Percentiles rank a stretch among this genome's conserved stretches.
These are phyloP conservation scores for Zasmidium citrigriseum DNA, from an alignment of 2,329 filamentous ascomycete species.

Conservation along the genomic window DNA sequence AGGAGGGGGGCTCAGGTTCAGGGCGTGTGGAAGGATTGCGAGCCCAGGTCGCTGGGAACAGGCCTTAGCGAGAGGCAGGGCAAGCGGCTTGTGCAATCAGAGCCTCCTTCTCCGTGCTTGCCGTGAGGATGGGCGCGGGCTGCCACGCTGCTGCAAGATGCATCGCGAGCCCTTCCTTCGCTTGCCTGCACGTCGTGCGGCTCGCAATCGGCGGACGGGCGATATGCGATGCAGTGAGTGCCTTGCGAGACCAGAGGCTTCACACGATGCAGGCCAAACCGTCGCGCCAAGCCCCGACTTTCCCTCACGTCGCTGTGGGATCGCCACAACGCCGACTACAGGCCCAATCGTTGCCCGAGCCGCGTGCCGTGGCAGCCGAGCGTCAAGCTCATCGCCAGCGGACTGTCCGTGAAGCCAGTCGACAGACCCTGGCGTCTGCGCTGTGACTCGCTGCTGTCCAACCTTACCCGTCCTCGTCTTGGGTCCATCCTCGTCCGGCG, in stretches of 20 bases:
- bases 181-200: too few relatives aligned
- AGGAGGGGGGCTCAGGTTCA: too few relatives aligned
- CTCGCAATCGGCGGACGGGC: neutral
- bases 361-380: slow-evolving; percentile 23
- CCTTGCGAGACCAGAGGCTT: too few relatives aligned
- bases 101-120: too few relatives aligned
- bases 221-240: neutral
- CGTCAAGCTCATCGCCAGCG: slow-evolving; percentile 8
- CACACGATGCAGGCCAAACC: too few relatives aligned
- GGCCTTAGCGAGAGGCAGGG: neutral
- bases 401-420: slow-evolving; percentile 8
- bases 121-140: too few relatives aligned
- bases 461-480: neutral
- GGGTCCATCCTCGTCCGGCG: neutral
- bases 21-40: too few relatives aligned
- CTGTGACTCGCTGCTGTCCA: slow-evolving; percentile 5
- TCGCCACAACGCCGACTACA: slow-evolving; percentile 15
- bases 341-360: slow-evolving; percentile 13
- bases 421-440: neutral
- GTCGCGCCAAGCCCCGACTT: neutral
- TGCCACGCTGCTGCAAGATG: neutral
- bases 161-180: neutral
- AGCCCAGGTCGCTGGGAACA: neutral
- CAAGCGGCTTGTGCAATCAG: neutral
- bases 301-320: neutral